These are phyloP conservation scores for Bremia lactucae DNA, from an alignment of 352 stramenopile genomes.

Conservation along the genomic window DNA sequence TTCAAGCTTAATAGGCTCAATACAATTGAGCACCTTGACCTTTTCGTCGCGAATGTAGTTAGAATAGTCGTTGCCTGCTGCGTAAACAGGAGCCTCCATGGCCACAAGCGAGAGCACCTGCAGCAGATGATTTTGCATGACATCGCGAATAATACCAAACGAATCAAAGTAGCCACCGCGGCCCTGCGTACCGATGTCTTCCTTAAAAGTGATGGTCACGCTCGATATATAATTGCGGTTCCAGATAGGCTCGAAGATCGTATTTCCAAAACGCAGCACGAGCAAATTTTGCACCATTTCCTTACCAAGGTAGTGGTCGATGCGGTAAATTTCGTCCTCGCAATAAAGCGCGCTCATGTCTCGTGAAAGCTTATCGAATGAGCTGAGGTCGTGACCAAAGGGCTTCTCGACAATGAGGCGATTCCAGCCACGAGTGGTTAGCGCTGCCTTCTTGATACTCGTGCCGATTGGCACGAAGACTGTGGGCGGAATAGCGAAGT, in stretches of 20 bases:
- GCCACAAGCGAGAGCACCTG: constrained; percentile 95
- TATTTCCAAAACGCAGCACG: constrained; percentile 93
- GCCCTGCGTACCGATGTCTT: constrained; percentile 94
- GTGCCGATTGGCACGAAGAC: constrained; percentile 91
- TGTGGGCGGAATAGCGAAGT: constrained; percentile 94
- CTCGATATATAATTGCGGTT: constrained; percentile 93
- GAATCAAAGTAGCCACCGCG: constrained; percentile 96
- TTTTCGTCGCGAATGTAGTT: constrained; percentile 96
- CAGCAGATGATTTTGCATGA: constrained; percentile 98
- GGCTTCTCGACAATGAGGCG: constrained; percentile 97
- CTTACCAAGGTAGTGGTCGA: constrained; percentile 96
- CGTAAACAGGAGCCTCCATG: constrained; percentile 90
- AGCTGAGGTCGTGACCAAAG: constrained; percentile 93
- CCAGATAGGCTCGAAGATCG: constrained; percentile 95
- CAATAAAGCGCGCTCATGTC: constrained; percentile 78
- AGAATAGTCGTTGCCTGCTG: constrained; percentile 79
- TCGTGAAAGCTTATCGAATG: constrained; percentile 85
- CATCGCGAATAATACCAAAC: constrained; percentile 98
- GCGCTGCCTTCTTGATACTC: constrained; percentile 86
- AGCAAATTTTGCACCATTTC: constrained; percentile 98
- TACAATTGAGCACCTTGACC: constrained; percentile 95
- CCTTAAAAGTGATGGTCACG: constrained; percentile 96
- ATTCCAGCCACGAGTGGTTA: constrained; percentile 89
- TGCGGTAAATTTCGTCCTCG: constrained; percentile 92
- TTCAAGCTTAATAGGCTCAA: constrained; percentile 87